phyloP scores from a whole-genome alignment of 2,329 filamentous ascomycete genomes.

The Fusarium lateritium region DNA sequence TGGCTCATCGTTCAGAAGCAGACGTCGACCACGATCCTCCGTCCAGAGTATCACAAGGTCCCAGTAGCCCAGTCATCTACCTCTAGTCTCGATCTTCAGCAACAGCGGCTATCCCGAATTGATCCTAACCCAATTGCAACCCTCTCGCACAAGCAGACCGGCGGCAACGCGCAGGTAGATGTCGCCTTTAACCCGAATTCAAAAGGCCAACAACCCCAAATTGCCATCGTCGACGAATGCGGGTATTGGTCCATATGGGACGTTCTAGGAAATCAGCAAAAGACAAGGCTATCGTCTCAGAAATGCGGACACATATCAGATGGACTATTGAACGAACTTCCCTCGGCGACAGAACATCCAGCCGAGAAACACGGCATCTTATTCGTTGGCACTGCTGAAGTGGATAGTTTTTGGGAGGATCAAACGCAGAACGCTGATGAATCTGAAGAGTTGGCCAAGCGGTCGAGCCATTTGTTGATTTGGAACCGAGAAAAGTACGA shows the following conservation, averaged over 20 bases:
- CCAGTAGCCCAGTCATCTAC: conserved; percentile 51
- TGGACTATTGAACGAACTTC: conserved; percentile 56
- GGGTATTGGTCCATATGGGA: conserved; percentile 81
- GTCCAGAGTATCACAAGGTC: conserved; percentile 63
- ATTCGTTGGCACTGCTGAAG: conserved; percentile 55
- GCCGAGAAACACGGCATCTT: conserved; percentile 61
- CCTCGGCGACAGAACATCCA: conserved; percentile 48
- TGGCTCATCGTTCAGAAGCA: conserved; percentile 70
- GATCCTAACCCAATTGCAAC: conserved; percentile 68
- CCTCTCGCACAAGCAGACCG: conserved; percentile 67
- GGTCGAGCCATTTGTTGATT: conserved; percentile 51
- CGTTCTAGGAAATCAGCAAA: conserved; percentile 59
- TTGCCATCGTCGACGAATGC: conserved; percentile 75
- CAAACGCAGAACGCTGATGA: conserved; percentile 28
- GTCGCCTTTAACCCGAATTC: conserved; percentile 73
- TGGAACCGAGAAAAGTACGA: conserved; percentile 57
- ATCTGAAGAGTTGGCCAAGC: conserved; percentile 11
- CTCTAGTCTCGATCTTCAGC: conserved; percentile 24
- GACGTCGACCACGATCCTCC: conserved; percentile 66
- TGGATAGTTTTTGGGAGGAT: conserved; percentile 42
- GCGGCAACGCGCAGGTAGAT: conserved; percentile 71
- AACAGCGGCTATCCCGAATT: conserved; percentile 64
- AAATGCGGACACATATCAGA: conserved; percentile 62
- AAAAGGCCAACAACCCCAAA: conserved; percentile 66
- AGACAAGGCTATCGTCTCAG: conserved; percentile 53